phyloP scores from a whole-genome alignment of 345 rosid species.

The Mallotus nudiflorus region DNA sequence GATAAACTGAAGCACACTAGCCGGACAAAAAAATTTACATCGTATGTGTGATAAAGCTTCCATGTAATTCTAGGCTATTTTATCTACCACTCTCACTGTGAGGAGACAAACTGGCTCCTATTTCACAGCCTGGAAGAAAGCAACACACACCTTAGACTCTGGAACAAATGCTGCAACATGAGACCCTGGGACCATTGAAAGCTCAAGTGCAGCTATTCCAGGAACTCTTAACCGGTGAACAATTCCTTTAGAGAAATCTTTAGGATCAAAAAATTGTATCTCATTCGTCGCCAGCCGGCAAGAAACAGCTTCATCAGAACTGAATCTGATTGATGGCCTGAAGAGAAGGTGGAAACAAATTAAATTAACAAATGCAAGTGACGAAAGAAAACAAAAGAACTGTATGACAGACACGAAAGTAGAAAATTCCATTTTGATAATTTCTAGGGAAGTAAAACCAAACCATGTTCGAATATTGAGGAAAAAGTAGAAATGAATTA shows the following conservation, averaged over 20 bases:
- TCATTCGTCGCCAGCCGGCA: slow-evolving; percentile 89
- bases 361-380: neutral
- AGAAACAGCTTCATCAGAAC: slow-evolving; percentile 75
- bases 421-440: neutral
- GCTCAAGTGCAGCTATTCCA: slow-evolving; percentile 76
- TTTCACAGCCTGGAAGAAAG: slow-evolving; percentile 3
- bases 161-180: slow-evolving; percentile 90
- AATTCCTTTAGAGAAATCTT: slow-evolving; percentile 80
- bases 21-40: slow-evolving; percentile 2
- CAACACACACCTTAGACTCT: slow-evolving; percentile 73
- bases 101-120: neutral
- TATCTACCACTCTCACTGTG: neutral
- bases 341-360: slow-evolving; percentile 19
- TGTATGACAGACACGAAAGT: neutral
- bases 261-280: slow-evolving; percentile 81
- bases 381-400: neutral
- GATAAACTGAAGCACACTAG: neutral
- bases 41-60: neutral
- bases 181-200: slow-evolving; percentile 76
- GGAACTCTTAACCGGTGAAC: slow-evolving; percentile 64
- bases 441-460: neutral
- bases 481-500: neutral
- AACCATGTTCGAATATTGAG: neutral
- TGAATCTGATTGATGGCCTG: slow-evolving; percentile 86
- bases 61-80: neutral